Evolutionary conservation across 345 rosid genomes (phyloP).

Genomic region (Euphorbia pulcherrima): DNA sequence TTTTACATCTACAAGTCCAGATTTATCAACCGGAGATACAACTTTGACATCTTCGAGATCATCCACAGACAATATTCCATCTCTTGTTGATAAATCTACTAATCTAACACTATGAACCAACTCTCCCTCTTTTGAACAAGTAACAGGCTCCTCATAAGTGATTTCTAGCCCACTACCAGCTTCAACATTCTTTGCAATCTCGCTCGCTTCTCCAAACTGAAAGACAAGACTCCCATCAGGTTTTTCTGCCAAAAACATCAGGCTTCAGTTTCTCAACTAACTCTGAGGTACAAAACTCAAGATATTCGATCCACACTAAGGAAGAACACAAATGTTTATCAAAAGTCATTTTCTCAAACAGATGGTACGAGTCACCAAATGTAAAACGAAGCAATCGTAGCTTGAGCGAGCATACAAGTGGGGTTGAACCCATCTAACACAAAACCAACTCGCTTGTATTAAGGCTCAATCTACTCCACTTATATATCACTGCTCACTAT

Average conservation of each 20-base stretch:
- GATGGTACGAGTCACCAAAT: background rate
- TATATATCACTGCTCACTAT: no score
- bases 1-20: conserved; percentile 18
- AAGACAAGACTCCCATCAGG: conserved; percentile 62
- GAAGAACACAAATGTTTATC: background rate
- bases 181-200: conserved; percentile 28
- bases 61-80: background rate
- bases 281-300: background rate
- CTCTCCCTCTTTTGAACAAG: conserved; percentile 21
- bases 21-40: conserved; percentile 11
- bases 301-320: background rate
- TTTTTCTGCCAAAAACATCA: conserved; percentile 31
- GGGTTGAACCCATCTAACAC: no score
- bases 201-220: conserved; percentile 48
- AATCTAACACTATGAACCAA: background rate
- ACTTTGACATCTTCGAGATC: conserved; percentile 18
- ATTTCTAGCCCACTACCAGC: conserved; percentile 16
- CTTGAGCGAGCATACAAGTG: no score
- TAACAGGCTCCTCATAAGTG: conserved; percentile 13
- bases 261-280: background rate
- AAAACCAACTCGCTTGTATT: no score
- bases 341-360: background rate
- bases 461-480: no score
- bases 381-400: background rate
- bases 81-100: background rate